Evolutionary conservation across 768 basidiomycete genomes (phyloP), one percentile per base, ranked within the genome.

Genomic region (Rhizopogon vulgaris): DNA sequence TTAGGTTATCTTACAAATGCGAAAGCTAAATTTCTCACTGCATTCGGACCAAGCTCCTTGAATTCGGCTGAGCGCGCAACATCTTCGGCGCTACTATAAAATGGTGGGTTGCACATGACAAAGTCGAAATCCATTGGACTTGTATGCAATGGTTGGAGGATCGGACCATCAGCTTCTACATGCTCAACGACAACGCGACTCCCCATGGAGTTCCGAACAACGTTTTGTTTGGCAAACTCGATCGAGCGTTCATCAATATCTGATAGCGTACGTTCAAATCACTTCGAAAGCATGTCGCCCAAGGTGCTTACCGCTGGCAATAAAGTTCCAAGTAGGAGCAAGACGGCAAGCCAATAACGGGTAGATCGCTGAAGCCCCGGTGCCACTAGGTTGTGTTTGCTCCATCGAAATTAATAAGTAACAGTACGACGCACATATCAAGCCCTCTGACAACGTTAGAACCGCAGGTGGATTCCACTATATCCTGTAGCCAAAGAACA

Each of bases 41-140:
- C 87, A 58, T 73, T 83, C 0, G 95, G 87, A 6, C 70, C 71
- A 12, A 73, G 65, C 42, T 80, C 79, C 60, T 98, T 97, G 6
- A 70, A 69, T 17, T 76, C 76, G 0, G 82, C 79, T 2, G 82
- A 83, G 2, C 67, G 62, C 0, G 60, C 56, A 7, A 93, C 77
- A 52, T 98, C 95, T 28, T 83, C 80, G 1, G 65, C 61, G 52
- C 83, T 88, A n/a, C 73, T 64, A 62, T 96, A 98, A 68, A 99
- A 99, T 0, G 95, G 95, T 0, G 95, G 95, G 65, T 98, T 99
- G 69, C 94, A 97, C 83, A 98, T 91, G 0, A 84, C 82, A 57
- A 95, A 92, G 52, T 87, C 80, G 60, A 84, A 82, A 41, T 32
- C 34, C n/a, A 17, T 24, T 46, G n/a, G 38, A 52, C 22, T 14